Evolutionary conservation across 2,329 filamentous ascomycete genomes (phyloP), one percentile per base, ranked within the genome.

Genomic region (Acrodontium crateriforme): DNA sequence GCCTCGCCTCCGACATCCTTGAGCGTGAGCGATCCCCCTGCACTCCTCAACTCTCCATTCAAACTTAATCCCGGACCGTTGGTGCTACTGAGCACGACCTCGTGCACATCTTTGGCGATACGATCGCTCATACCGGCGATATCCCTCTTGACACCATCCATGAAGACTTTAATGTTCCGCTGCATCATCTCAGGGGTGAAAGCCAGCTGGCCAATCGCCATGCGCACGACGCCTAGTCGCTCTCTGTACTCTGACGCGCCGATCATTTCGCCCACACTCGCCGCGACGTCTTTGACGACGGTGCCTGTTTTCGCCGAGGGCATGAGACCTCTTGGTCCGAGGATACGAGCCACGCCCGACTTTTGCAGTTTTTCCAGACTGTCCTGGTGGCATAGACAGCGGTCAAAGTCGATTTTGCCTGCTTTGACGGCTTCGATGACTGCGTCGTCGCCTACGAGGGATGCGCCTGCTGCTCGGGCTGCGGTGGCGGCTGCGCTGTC

Each of bases 241-340:
- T 98, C 89, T 50, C 83, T 74, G 60, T 93, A 98, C 42, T 85
- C 74, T 29, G 76, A 80, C 29, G 76, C 82, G 36, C 87, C 84
- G 9, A 83, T 73, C 56, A 93, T 74, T 41, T 87, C 81, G 45
- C 70, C 71, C 46, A 98, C 79, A 18, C 74, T 68, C n/a, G 64
- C 56, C 29, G 68, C 68, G 10, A 93, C 69, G 50, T 92, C 78
- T 48, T 70, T 77, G 14, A 92, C 83, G 31, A 98, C 79, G 1
- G 89, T 95, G 39, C 83, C 84, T 37, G 73, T 73, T 65, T 93
- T 93, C 35, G 69, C 60, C 52, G 72, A 91, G 5, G 89, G 89
- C 89, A 98, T 95, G 48, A 98, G 57, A 3, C 85, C 85, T 55
- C 72, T 76, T 24, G 91, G 89, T 47, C 89, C 89, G 12, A 98